A percentile compares a stretch with the other conserved stretches of the same genome.
Evolutionary conservation across 352 stramenopile species (phyloP).

Genomic region (Pythium vanterpoolii): DNA sequence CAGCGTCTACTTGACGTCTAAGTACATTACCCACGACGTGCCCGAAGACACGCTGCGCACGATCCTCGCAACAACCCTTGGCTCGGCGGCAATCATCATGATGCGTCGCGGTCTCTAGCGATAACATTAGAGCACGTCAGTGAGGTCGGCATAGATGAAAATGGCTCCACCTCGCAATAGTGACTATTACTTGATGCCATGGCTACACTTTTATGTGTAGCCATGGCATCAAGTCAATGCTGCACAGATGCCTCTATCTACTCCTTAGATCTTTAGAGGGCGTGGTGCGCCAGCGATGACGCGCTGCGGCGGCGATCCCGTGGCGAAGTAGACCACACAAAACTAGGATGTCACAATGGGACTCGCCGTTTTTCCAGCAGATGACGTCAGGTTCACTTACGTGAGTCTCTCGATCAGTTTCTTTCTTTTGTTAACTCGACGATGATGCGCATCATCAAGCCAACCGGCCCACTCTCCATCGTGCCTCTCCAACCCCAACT

Average conservation of each 20-base stretch:
- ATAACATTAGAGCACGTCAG: background rate
- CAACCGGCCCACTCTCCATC: too few species aligned
- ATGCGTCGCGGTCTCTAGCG: constrained; percentile 65
- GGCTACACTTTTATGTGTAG: background rate
- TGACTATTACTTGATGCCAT: background rate
- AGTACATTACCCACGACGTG: constrained; percentile 79
- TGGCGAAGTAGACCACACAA: background rate
- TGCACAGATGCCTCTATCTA: too few species aligned
- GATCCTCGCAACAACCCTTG: constrained; percentile 69
- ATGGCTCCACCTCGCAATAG: background rate
- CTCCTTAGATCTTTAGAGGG: too few species aligned
- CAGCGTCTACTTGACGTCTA: constrained; percentile 75
- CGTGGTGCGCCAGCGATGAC: too few species aligned
- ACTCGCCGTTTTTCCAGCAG: too few species aligned
- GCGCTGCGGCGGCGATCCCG: background rate
- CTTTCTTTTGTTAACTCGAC: background rate
- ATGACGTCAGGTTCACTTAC: background rate
- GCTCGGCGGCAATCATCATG: constrained; percentile 73
- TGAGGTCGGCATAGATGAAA: background rate
- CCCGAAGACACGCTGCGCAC: constrained; percentile 69
- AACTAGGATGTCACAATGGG: too few species aligned
- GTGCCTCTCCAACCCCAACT: too few species aligned
- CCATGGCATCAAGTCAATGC: background rate
- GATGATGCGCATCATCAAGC: background rate
- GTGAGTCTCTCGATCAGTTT: background rate